Percentiles rank a stretch among this genome's conserved stretches.
Conservation (phyloP, 2,329 filamentous ascomycete genomes). For the Arthrobotrys iridis region DNA sequence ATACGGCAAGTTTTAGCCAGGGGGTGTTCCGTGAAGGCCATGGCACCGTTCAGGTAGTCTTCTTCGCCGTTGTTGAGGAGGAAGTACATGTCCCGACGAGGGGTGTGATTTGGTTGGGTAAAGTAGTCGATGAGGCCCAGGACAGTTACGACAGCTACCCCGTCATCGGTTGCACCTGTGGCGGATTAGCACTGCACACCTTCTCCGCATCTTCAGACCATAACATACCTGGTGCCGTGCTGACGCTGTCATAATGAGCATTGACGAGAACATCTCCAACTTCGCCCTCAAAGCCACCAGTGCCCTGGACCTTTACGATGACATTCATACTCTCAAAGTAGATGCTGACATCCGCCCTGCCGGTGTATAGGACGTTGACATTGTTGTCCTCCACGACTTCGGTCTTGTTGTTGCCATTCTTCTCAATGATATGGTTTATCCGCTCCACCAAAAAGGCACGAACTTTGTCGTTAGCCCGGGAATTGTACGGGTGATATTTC, state of each 20-base stretch:
- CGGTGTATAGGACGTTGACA: slow-evolving; percentile 79
- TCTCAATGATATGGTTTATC: slow-evolving; percentile 74
- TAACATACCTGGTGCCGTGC: slow-evolving; percentile 76
- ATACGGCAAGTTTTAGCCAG: slow-evolving; percentile 77
- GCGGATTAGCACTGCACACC: background rate
- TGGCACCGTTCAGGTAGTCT: slow-evolving; percentile 86
- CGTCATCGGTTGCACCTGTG: slow-evolving; percentile 86
- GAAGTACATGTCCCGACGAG: slow-evolving; percentile 76
- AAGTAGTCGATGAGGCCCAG: slow-evolving; percentile 90
- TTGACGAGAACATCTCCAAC: slow-evolving; percentile 82
- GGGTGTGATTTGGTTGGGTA: slow-evolving; percentile 65
- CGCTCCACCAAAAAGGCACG: slow-evolving; percentile 78
- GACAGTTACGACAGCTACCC: slow-evolving; percentile 85
- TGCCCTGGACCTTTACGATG: slow-evolving; percentile 87
- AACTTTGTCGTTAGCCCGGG: slow-evolving; percentile 80
- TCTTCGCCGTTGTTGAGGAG: slow-evolving; percentile 97
- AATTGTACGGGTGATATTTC: slow-evolving; percentile 87
- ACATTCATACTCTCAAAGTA: slow-evolving; percentile 96
- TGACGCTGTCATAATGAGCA: slow-evolving; percentile 93
- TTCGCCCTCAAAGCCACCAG: slow-evolving; percentile 83
- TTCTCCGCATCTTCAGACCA: background rate
- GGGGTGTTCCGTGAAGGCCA: slow-evolving; percentile 83
- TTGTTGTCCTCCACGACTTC: slow-evolving; percentile 74
- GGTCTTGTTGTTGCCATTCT: slow-evolving; percentile 59
- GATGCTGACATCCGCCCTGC: slow-evolving; percentile 64